Evolutionary conservation across 169 alveolate species (phyloP).

Genomic region (Plasmodium vivax): DNA sequence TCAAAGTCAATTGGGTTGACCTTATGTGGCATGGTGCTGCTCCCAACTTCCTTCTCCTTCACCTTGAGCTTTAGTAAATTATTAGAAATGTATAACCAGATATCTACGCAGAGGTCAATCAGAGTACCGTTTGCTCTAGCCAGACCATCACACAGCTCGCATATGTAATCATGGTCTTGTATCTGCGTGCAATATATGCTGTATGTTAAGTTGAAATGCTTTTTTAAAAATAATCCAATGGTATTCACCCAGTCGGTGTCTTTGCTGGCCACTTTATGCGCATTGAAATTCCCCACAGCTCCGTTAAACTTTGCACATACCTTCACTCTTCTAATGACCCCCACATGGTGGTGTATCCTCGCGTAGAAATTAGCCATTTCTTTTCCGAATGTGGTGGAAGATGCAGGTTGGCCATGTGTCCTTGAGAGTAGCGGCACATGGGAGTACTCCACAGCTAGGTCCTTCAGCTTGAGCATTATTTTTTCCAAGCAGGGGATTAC

Average conservation of each 20-base stretch:
- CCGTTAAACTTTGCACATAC: slow-evolving; percentile 95
- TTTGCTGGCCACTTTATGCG: slow-evolving; percentile 92
- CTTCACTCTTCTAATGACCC: slow-evolving; percentile 72
- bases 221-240: slow-evolving; percentile 85
- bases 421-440: slow-evolving; percentile 92
- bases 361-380: slow-evolving; percentile 91
- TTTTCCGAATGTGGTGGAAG: slow-evolving; percentile 97
- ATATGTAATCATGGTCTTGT: slow-evolving; percentile 95
- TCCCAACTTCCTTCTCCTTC: slow-evolving; percentile 93
- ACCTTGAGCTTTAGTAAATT: slow-evolving; percentile 77
- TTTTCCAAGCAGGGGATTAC: slow-evolving; percentile 82
- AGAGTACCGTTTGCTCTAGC: slow-evolving; percentile 90
- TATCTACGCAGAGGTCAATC: slow-evolving; percentile 92
- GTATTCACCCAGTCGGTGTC: slow-evolving; percentile 90
- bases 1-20: slow-evolving; percentile 97
- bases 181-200: slow-evolving; percentile 95
- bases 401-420: slow-evolving; percentile 98
- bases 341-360: slow-evolving; percentile 34
- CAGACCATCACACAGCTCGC: slow-evolving; percentile 88
- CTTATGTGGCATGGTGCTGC: slow-evolving; percentile 99
- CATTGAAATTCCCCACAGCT: slow-evolving; percentile 96
- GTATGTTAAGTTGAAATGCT: slow-evolving; percentile 87
- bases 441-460: slow-evolving; percentile 85
- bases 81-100: slow-evolving; percentile 94
- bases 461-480: slow-evolving; percentile 76